Evolutionary conservation across 257 asterid species (phyloP).

Genomic region (Solanum habrochaites): DNA sequence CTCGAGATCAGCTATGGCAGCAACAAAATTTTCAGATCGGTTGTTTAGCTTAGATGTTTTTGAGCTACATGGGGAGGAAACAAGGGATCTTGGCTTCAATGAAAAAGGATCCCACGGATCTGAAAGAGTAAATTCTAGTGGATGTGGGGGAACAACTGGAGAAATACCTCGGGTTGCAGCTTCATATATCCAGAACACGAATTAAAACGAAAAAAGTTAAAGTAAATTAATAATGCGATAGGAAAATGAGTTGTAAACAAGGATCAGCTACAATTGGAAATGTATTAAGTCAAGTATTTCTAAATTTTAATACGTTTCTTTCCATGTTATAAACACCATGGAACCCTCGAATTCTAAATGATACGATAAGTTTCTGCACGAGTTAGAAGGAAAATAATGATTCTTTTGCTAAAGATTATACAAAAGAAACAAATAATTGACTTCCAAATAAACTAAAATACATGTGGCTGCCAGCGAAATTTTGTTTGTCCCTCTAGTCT

Average conservation of each 20-base stretch:
- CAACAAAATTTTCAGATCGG: conserved; percentile 38
- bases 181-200: conserved; percentile 39
- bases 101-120: conserved; percentile 44
- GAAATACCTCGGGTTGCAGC: conserved; percentile 68
- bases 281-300: background rate
- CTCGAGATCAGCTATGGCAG: conserved; percentile 69
- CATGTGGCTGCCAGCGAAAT: conserved; percentile 87
- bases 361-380: conserved; percentile 67
- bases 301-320: conserved; percentile 42
- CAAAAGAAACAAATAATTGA: background rate
- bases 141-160: conserved; percentile 34
- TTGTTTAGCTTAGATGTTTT: conserved; percentile 20
- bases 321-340: conserved; percentile 92
- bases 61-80: conserved; percentile 12
- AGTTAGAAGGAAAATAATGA: background rate
- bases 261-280: no score
- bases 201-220: background rate
- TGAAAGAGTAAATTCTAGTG: conserved; percentile 54
- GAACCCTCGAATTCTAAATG: conserved; percentile 89
- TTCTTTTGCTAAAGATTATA: background rate
- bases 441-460: background rate
- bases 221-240: background rate
- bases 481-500: conserved; percentile 78
- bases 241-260: background rate
- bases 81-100: conserved; percentile 56